Conservation (phyloP, 257 asterid genomes). For the Solanum paucissectum region DNA sequence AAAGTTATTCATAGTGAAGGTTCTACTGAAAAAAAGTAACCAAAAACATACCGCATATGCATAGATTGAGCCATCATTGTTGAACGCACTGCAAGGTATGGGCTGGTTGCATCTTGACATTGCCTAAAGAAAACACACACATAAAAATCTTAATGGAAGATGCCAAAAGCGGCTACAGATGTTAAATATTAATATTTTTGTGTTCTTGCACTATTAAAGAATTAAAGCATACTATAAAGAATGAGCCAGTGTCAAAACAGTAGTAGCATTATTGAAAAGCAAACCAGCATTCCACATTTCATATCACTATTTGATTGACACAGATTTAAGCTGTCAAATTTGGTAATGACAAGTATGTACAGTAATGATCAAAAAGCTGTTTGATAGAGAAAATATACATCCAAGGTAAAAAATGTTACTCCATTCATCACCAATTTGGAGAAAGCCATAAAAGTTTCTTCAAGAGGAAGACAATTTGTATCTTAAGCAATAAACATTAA, state of each 20-base stretch:
- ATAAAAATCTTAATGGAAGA: background rate
- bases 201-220: background rate
- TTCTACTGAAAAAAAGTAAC: background rate
- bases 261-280: background rate
- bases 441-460: background rate
- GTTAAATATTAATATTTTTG: background rate
- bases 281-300: background rate
- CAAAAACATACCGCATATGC: conserved; percentile 64
- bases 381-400: background rate
- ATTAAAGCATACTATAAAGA: background rate
- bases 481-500: background rate
- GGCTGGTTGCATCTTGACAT: conserved; percentile 83
- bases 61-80: conserved; percentile 77
- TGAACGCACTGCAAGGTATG: conserved; percentile 73
- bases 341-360: background rate
- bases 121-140: conserved; percentile 38
- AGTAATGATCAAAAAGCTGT: background rate
- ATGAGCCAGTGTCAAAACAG: background rate
- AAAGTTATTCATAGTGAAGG: background rate
- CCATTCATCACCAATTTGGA: background rate
- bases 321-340: background rate
- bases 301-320: background rate
- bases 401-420: background rate
- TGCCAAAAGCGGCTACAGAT: background rate
- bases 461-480: background rate